Evolutionary conservation across 768 basidiomycete genomes (phyloP).

Genomic region (Albatrellus ellisii): DNA sequence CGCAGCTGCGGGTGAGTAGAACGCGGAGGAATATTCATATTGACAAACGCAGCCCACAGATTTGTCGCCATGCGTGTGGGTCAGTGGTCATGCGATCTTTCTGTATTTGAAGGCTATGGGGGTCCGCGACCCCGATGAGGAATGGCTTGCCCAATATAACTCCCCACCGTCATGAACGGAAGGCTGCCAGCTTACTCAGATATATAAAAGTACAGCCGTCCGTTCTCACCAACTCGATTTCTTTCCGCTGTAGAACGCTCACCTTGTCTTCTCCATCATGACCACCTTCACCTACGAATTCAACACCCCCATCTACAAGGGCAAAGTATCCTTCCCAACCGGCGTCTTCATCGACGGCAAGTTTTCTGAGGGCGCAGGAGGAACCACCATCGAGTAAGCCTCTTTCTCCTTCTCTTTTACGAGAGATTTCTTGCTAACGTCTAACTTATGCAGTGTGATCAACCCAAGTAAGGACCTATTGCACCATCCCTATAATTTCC

Average conservation of each 20-base stretch:
- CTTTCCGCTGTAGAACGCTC: not conserved
- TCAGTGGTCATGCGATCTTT: too few species aligned
- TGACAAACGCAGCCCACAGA: too few species aligned
- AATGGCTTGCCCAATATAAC: too few species aligned
- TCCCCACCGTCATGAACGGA: too few species aligned
- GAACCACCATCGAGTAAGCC: conserved; percentile 3
- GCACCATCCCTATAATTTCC: not conserved
- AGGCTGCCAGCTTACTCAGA: too few species aligned
- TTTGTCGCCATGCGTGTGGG: too few species aligned
- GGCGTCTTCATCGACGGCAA: conserved; percentile 5
- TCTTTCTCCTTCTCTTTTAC: not conserved
- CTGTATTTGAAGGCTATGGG: too few species aligned
- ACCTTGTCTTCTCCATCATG: not conserved
- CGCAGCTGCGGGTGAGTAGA: too few species aligned
- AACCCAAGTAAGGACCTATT: conserved; percentile 38
- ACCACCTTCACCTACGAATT: conserved; percentile 2
- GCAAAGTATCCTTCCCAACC: conserved; percentile 2
- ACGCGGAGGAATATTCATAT: too few species aligned
- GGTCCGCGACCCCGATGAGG: too few species aligned
- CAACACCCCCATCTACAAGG: not conserved
- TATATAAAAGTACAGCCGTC: too few species aligned
- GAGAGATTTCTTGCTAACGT: not conserved
- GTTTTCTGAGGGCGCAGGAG: not conserved
- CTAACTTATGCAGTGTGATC: conserved; percentile 30
- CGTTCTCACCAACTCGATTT: too few species aligned